phyloP scores from a whole-genome alignment of 352 stramenopile genomes.

The Globisporangium middletonii region DNA sequence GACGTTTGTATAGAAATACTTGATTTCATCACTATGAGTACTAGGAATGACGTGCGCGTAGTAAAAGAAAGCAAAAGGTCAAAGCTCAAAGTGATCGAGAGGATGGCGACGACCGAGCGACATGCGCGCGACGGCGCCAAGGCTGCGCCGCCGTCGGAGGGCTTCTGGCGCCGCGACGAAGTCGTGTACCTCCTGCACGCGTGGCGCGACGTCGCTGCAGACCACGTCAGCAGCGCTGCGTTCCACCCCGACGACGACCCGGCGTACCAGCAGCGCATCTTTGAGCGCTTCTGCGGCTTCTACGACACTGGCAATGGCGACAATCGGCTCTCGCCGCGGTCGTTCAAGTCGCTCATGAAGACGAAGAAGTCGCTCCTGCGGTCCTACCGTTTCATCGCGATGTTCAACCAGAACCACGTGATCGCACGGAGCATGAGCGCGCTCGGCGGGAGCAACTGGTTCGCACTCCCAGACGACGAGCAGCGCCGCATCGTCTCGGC shows the following conservation, averaged over 20 bases:
- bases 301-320: not conserved
- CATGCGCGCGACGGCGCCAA: too few relatives aligned
- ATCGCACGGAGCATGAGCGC: conserved; percentile 12
- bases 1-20: too few relatives aligned
- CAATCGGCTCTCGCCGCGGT: not conserved
- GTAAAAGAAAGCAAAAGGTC: too few relatives aligned
- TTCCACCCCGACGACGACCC: not conserved
- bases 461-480: conserved; percentile 3
- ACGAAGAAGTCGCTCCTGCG: conserved; percentile 12
- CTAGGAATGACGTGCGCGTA: too few relatives aligned
- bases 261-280: conserved; percentile 7
- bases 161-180: conserved; percentile 2
- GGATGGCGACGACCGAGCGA: too few relatives aligned
- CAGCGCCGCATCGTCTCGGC: conserved; percentile 7
- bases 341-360: conserved; percentile 10
- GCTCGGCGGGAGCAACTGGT: conserved; percentile 9
- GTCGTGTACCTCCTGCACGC: not conserved
- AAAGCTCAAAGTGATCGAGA: too few relatives aligned
- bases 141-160: too few relatives aligned
- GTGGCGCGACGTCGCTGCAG: not conserved
- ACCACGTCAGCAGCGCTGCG: not conserved
- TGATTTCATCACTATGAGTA: too few relatives aligned
- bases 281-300: conserved; percentile 6
- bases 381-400: conserved; percentile 12
- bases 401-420: conserved; percentile 14